Base-by-base conservation (phyloP, 805 yeast genomes). In the Zygosaccharomyces kombuchaensis region DNA sequence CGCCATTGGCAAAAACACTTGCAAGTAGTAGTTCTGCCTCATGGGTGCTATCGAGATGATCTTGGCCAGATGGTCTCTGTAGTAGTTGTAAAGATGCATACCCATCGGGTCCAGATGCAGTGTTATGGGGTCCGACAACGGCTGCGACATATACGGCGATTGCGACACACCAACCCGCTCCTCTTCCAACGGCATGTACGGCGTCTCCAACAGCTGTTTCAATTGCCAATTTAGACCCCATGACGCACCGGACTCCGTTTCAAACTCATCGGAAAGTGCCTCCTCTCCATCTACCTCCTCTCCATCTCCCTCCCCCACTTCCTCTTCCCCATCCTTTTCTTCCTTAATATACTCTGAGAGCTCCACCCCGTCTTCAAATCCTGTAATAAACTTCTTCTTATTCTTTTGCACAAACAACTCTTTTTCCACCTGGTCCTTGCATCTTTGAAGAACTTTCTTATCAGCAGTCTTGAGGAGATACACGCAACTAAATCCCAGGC, bases 401-500 rank as follows among this genome's bases (percentile, higher is more conserved):
- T 32, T 54, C 50, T 47, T 59, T 54, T 45, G 47, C 34, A 23
- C 36, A 21, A 40, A 34, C 52, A 66, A 39, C 40, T 62, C 58
- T 14, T 57, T 52, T 35, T 55, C 53, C 10, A 57, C 47, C 37
- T 44, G 49, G 14, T 45, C 51, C 39, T 54, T 55, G 36, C 35
- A 65, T 42, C 14, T 50, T 39, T 29, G 51, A 65, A 57, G 22
- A 70, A 65, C 40, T 19, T 46, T 46, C 31, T 46, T 47, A 14
- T 62, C 46, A 59, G 61, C 59, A 16, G 53, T 58, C 25, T 78
- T 80, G 9, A 68, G 69, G 8, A 91, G 88, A 80, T 89, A 86
- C 37, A 76, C 74, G 62, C 95, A 86, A 42, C 72, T 74, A 43
- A 84, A 72, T 12, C 75, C 70, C n/a, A 85, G 68, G 37, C 95